A percentile compares a stretch with the other conserved stretches of the same genome.
These are phyloP conservation scores for Lasiodiplodia theobromae DNA, from an alignment of 2,329 filamentous ascomycete species.

Conservation along the genomic window DNA sequence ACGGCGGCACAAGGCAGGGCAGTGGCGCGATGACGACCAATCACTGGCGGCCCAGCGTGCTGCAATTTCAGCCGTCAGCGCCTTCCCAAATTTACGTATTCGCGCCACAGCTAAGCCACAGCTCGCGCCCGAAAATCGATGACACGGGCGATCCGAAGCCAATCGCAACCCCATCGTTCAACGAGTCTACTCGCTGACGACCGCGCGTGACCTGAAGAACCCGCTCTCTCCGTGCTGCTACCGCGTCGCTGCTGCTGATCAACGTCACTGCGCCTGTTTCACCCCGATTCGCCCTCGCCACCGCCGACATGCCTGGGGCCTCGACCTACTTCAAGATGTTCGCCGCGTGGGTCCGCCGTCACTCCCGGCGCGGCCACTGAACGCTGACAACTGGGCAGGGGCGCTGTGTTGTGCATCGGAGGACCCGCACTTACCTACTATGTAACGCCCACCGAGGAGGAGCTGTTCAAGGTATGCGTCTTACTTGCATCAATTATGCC, in stretches of 20 bases:
- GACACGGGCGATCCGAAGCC: slow-evolving; percentile 18
- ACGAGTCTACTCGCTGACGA: background rate
- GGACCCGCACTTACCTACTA: slow-evolving; percentile 85
- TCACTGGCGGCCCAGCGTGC: background rate
- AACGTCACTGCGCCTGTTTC: slow-evolving; percentile 1
- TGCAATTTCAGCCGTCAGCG: slow-evolving; percentile 9
- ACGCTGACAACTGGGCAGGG: slow-evolving; percentile 59
- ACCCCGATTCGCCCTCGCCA: background rate
- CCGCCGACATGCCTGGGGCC: slow-evolving; percentile 36
- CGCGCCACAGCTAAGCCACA: slow-evolving; percentile 11
- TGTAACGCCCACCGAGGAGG: slow-evolving; percentile 84
- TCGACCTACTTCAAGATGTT: slow-evolving; percentile 72
- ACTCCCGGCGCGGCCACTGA: slow-evolving; percentile 8
- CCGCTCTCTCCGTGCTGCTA: background rate
- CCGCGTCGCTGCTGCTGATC: background rate
- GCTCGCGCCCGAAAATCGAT: slow-evolving; percentile 22
- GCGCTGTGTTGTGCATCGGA: slow-evolving; percentile 74
- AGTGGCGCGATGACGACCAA: background rate
- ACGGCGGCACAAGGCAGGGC: background rate
- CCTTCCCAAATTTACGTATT: background rate
- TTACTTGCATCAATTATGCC: slow-evolving; percentile 15
- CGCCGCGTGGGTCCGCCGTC: slow-evolving; percentile 54
- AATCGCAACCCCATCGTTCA: slow-evolving; percentile 19
- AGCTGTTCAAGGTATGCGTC: slow-evolving; percentile 72
- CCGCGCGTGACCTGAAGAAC: slow-evolving; percentile 9